Evolutionary conservation across 805 yeast genomes (phyloP), one percentile per base, ranked within the genome.

Genomic region (Cyberlindnera subsufficiens): DNA sequence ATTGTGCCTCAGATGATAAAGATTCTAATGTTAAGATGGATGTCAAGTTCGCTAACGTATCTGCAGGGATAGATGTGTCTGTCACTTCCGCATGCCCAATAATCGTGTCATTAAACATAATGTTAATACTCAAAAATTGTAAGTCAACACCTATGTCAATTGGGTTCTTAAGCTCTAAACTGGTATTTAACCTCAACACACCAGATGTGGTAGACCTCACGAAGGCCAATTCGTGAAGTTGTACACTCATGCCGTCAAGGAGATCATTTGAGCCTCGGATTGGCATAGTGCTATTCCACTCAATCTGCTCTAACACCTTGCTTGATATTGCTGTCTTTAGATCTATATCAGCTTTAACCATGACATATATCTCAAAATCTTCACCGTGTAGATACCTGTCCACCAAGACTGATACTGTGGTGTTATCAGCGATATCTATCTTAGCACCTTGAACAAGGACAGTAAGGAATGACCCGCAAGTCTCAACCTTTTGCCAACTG

Each of bases 81-180:
- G 50, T 29, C 0, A 68, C 13, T 15, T 47, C 55, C 6, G 67
- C 34, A 6, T 43, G 40, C 0, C 72, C 78, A 31, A 74, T 49
- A 1, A 25, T 39, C 0, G 72, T 59, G 1, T 58, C 60, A 41
- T 70, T 67, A 46, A 55, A 61, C 2, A 42, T 49, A 6, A 71
- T 38, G 6, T 57, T 52, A 17, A 71, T 48, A 6, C 51, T 51
- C 17, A 66, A 10, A 13, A 37, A 45, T 5, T 61, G 54, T 5
- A 63, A 30, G 3, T 52, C 58, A 14, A 63, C 33, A 1, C 62
- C 54, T 8, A 53, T 38, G 16, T 49, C 49, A 18, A 65, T 49
- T 1, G 74, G 71, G 46, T 70, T 72, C 11, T 41, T 30, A 3
- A 71, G 30, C 15, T 56, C 59, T 5, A 65, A 29, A 33, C 61